Conservation (phyloP, 192 early-diverging fungal genomes). For the Borealophlyctis nickersoniae region DNA sequence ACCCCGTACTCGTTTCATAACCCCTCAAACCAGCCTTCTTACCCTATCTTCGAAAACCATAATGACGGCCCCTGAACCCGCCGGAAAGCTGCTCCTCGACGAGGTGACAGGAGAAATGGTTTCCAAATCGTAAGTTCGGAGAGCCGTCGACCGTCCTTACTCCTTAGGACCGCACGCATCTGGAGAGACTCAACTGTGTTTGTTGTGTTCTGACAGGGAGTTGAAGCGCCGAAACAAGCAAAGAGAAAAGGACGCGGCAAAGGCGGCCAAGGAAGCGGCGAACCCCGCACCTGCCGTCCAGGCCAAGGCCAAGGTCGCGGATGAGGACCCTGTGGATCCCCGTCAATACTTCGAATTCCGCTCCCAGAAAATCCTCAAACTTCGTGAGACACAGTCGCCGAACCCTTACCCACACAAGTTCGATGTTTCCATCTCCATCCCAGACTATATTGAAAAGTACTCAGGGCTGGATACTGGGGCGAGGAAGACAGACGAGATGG, state of each 20-base stretch:
- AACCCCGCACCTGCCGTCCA: conserved; percentile 51
- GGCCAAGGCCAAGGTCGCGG: conserved; percentile 52
- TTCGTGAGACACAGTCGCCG: conserved; percentile 77
- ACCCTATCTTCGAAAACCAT: no score
- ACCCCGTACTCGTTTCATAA: no score
- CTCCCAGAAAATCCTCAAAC: conserved; percentile 74
- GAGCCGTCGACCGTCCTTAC: not conserved
- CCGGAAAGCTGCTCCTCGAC: conserved; percentile 51
- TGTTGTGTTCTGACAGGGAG: conserved; percentile 57
- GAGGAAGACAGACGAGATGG: conserved; percentile 58
- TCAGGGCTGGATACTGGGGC: conserved; percentile 65
- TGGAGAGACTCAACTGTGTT: not conserved
- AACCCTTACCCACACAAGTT: conserved; percentile 99
- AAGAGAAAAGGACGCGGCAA: conserved; percentile 84
- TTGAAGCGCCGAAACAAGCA: conserved; percentile 87
- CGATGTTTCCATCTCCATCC: conserved; percentile 79
- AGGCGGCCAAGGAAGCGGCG: conserved; percentile 48
- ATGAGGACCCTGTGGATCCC: conserved; percentile 79
- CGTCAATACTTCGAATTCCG: conserved; percentile 95
- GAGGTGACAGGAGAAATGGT: conserved; percentile 88
- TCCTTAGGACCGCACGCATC: conserved; percentile 2
- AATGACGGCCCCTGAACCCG: no score
- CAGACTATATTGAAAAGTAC: conserved; percentile 86
- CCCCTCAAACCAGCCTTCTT: no score
- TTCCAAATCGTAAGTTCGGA: conserved; percentile 78